A percentile compares a stretch with the other conserved stretches of the same genome.
phyloP scores from a whole-genome alignment of 495 filamentous ascomycete species.

The Aspergillus nidulans region DNA sequence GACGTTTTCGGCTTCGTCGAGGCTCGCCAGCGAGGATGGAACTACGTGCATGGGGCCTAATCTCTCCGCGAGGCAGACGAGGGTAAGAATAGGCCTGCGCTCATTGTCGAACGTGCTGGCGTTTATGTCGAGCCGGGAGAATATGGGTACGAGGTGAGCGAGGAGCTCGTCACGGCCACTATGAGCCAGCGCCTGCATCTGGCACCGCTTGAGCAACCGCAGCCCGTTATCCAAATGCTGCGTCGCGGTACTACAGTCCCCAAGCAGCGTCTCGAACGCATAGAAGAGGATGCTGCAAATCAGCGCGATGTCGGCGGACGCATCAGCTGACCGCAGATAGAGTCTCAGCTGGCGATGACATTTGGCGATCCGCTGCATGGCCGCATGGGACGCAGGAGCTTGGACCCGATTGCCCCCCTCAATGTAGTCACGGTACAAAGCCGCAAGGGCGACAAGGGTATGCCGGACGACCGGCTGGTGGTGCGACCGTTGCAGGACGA shows the following conservation, averaged over 20 bases:
- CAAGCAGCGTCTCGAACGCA: slow-evolving; percentile 25
- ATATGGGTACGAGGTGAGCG: slow-evolving; percentile 12
- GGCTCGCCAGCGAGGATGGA: background rate
- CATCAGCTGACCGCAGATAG: slow-evolving; percentile 15
- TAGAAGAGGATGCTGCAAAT: slow-evolving; percentile 32
- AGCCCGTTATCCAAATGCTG: slow-evolving; percentile 27
- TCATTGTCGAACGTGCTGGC: slow-evolving; percentile 21
- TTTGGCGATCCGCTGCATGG: slow-evolving; percentile 17
- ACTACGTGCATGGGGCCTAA: background rate
- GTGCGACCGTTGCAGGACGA: slow-evolving; percentile 36
- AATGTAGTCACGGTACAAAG: slow-evolving; percentile 15
- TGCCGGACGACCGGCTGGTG: slow-evolving; percentile 36
- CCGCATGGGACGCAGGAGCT: background rate
- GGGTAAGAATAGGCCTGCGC: slow-evolving; percentile 5
- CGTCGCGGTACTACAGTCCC: slow-evolving; percentile 21
- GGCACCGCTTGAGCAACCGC: slow-evolving; percentile 16
- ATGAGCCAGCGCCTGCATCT: background rate
- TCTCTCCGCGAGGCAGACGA: background rate
- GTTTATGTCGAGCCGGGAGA: slow-evolving; percentile 27
- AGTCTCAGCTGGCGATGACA: slow-evolving; percentile 20
- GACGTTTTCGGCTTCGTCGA: background rate
- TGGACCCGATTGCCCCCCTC: background rate
- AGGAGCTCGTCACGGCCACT: slow-evolving; percentile 11
- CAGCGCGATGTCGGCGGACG: slow-evolving; percentile 21
- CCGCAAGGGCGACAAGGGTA: slow-evolving; percentile 36